Evolutionary conservation across 139 green algal genomes (phyloP).

Genomic region (Edaphochlamys debaryana): DNA sequence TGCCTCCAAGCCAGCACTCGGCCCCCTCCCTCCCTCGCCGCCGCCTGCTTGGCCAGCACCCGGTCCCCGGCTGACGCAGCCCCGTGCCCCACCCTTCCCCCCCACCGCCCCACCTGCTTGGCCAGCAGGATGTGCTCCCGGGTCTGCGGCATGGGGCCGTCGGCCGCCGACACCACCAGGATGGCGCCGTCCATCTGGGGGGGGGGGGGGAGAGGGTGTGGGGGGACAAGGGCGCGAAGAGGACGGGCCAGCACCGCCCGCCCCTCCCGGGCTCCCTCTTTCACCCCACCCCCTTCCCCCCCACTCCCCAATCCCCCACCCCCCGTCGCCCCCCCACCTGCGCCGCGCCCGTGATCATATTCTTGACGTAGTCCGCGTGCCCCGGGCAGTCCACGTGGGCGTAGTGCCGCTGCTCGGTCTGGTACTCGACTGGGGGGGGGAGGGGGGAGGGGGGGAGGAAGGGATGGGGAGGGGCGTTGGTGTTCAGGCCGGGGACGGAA

Average conservation of each 20-base stretch:
- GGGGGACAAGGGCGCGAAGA: not conserved
- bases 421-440: slow-evolving; percentile 93
- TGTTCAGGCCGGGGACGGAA: too few relatives aligned
- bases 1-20: too few relatives aligned
- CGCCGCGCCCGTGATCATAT: slow-evolving; percentile 98
- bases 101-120: slow-evolving; percentile 74
- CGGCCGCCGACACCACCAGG: slow-evolving; percentile 95
- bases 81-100: too few relatives aligned
- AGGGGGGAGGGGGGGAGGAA: not conserved
- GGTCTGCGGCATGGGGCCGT: slow-evolving; percentile 99
- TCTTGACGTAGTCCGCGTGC: slow-evolving; percentile 99
- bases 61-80: too few relatives aligned
- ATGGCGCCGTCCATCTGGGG: slow-evolving; percentile 98
- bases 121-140: slow-evolving; percentile 97
- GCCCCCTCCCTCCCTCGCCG: not conserved
- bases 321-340: too few relatives aligned
- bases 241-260: too few relatives aligned
- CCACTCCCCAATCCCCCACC: not conserved
- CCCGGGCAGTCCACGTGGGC: slow-evolving; percentile 99
- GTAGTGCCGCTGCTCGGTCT: slow-evolving; percentile 97
- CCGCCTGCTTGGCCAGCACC: not conserved
- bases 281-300: too few relatives aligned
- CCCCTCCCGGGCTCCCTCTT: too few relatives aligned
- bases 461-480: not conserved
- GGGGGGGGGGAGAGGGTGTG: not conserved